phyloP scores from a whole-genome alignment of 2,329 filamentous ascomycete genomes.

The Remersonia thermophila region DNA sequence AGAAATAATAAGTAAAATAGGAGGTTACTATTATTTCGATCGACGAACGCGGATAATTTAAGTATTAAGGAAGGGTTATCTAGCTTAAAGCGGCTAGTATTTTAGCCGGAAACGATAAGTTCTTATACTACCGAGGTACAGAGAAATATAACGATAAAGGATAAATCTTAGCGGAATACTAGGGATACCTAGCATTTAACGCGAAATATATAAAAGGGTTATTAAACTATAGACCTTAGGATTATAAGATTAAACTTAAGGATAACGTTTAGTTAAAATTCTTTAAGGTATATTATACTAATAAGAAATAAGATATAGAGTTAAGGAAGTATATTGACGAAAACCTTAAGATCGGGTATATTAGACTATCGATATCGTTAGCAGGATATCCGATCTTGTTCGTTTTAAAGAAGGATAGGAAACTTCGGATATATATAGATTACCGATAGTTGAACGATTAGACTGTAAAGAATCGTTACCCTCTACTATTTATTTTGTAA shows the following conservation, averaged over 20 bases:
- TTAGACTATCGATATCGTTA: constrained; percentile 3
- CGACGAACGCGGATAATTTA: too few relatives aligned
- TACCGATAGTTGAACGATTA: constrained; percentile 2
- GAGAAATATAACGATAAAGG: too few relatives aligned
- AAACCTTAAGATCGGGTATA: constrained; percentile 5
- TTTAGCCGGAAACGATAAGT: too few relatives aligned
- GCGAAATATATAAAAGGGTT: constrained; percentile 1
- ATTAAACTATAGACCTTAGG: background rate
- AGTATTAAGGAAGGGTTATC: too few relatives aligned
- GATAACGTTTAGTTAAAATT: background rate
- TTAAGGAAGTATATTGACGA: constrained; percentile 3
- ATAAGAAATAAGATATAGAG: background rate
- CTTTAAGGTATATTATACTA: constrained; percentile 1
- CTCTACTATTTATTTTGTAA: background rate
- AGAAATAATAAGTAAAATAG: too few relatives aligned
- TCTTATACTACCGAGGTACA: too few relatives aligned
- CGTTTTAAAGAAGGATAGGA: constrained; percentile 1
- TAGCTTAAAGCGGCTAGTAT: too few relatives aligned
- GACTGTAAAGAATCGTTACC: constrained; percentile 4
- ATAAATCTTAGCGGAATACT: background rate
- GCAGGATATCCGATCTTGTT: constrained; percentile 4
- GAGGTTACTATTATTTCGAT: too few relatives aligned
- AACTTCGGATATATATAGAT: constrained; percentile 1
- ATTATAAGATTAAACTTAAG: constrained; percentile 1
- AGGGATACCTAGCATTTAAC: background rate